Percentiles rank a stretch among this genome's conserved stretches.
Conservation (phyloP, 2,329 filamentous ascomycete genomes). For the Polychaeton citri region DNA sequence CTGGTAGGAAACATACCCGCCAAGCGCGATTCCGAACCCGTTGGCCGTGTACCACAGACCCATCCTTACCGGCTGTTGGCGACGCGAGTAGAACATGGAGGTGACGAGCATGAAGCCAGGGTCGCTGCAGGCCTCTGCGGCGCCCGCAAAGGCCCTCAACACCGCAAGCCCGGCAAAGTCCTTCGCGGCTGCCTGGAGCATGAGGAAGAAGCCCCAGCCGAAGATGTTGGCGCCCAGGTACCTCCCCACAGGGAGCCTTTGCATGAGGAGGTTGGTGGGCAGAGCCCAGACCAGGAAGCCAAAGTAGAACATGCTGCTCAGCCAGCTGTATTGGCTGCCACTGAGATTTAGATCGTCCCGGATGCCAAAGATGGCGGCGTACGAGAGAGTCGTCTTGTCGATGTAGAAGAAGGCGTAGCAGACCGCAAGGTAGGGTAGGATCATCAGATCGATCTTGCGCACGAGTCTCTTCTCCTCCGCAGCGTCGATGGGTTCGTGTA, state of each 20-base stretch:
- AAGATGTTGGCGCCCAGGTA: slow-evolving; percentile 45
- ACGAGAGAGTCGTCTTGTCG: slow-evolving; percentile 43
- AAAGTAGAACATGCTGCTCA: slow-evolving; percentile 43
- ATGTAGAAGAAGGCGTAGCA: slow-evolving; percentile 26
- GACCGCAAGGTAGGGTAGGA: slow-evolving; percentile 35
- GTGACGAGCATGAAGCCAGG: slow-evolving; percentile 53
- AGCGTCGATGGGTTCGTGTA: slow-evolving; percentile 34
- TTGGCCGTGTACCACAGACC: slow-evolving; percentile 48
- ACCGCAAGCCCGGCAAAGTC: slow-evolving; percentile 43
- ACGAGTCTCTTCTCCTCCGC: slow-evolving; percentile 35
- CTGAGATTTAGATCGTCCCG: slow-evolving; percentile 43
- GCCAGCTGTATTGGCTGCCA: slow-evolving; percentile 46
- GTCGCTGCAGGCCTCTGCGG: slow-evolving; percentile 44
- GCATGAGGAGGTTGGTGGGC: slow-evolving; percentile 41
- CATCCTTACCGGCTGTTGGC: slow-evolving; percentile 48
- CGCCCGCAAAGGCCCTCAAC: slow-evolving; percentile 43
- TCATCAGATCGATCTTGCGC: slow-evolving; percentile 46
- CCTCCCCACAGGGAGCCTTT: slow-evolving; percentile 37
- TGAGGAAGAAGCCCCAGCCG: slow-evolving; percentile 37
- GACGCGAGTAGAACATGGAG: slow-evolving; percentile 51
- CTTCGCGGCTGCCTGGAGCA: slow-evolving; percentile 19
- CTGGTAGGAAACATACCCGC: slow-evolving; percentile 24
- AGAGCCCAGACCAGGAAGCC: slow-evolving; percentile 42
- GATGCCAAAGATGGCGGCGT: slow-evolving; percentile 53
- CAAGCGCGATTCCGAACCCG: slow-evolving; percentile 45